Conservation (phyloP, 805 yeast genomes). For the Dipodascus geniculatus region DNA sequence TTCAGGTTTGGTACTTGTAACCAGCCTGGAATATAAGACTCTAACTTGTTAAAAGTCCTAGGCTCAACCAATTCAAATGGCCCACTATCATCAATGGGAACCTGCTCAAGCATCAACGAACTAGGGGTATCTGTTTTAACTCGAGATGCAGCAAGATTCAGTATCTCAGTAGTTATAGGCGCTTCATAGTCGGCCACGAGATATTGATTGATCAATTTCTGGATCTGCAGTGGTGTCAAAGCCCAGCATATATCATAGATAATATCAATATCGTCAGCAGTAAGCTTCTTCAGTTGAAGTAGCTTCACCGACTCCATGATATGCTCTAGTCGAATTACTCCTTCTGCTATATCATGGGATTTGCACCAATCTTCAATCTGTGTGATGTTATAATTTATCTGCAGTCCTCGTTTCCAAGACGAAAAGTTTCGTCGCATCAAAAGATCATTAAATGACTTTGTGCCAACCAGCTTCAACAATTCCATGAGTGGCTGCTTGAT, state of each 20-base stretch:
- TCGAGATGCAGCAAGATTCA: constrained; percentile 56
- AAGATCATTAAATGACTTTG: constrained; percentile 88
- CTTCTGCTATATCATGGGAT: constrained; percentile 82
- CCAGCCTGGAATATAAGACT: constrained; percentile 83
- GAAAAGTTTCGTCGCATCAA: constrained; percentile 89
- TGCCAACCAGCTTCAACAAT: constrained; percentile 76
- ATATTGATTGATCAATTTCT: constrained; percentile 80
- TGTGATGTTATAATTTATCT: constrained; percentile 91
- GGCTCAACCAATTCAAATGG: constrained; percentile 32
- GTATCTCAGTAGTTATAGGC: constrained; percentile 74
- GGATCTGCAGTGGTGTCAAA: constrained; percentile 89
- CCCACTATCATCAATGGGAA: constrained; percentile 28
- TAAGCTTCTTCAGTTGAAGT: constrained; percentile 81
- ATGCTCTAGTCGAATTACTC: constrained; percentile 72
- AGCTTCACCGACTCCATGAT: constrained; percentile 87
- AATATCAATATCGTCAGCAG: constrained; percentile 80
- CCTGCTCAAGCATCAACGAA: constrained; percentile 28
- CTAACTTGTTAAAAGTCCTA: constrained; percentile 59
- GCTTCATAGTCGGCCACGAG: constrained; percentile 89
- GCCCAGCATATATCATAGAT: constrained; percentile 92
- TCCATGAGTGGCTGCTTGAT: constrained; percentile 77
- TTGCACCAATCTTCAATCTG: constrained; percentile 98
- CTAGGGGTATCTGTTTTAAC: constrained; percentile 34
- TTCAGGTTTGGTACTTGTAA: constrained; percentile 80
- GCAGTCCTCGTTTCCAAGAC: constrained; percentile 97